Base-by-base conservation (phyloP, 805 yeast genomes). In the Candida railenensis region DNA sequence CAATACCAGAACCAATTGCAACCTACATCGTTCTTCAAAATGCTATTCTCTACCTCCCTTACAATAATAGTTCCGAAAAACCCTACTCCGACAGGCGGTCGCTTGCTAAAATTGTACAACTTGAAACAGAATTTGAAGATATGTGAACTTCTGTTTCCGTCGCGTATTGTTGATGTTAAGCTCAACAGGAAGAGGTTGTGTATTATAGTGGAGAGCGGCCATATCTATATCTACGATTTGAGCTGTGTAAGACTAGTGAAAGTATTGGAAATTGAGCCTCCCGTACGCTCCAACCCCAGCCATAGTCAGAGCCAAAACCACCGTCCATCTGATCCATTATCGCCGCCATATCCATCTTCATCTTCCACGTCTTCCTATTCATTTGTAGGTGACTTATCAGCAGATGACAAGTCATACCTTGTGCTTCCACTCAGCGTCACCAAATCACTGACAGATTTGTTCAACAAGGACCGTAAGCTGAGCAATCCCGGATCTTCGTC, bases 111-210 rank as follows among this genome's bases (percentile, higher is more conserved):
- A 44, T 67, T 73, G 15, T 67, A 61, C 54, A 73, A 73, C 46
- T 56, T 71, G 43, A 73, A 71, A 53, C 76, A 69, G 48, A 66
- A 67, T 43, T 50, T 69, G 39, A 71, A 70, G 58, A 89, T 92
- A 16, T 92, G 98, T 66, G 98, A 92, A 59, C 71, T 92, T 54
- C 81, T 92, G 0, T 94, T 90, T 63, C 92, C 96, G 1, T 80
- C 89, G 3, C 71, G 82, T 5, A 83, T 92, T 2, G 69, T 85
- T 22, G 81, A 80, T 43, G 85, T 92, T 30, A 81, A 81, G 54
- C 76, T 92, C 67, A 94, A 92, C 65, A 76, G 97, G 37, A 85
- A 87, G 55, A 71, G 97, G 39, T 74, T 92, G 53, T 76, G 89
- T 28, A 94, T 91, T 15, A 81, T 87, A 4, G 70, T 92, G 44